Percentiles rank a stretch among this genome's conserved stretches.
These are phyloP conservation scores for Phanerochaete sordida DNA, from an alignment of 768 basidiomycete genomes.

Conservation along the genomic window DNA sequence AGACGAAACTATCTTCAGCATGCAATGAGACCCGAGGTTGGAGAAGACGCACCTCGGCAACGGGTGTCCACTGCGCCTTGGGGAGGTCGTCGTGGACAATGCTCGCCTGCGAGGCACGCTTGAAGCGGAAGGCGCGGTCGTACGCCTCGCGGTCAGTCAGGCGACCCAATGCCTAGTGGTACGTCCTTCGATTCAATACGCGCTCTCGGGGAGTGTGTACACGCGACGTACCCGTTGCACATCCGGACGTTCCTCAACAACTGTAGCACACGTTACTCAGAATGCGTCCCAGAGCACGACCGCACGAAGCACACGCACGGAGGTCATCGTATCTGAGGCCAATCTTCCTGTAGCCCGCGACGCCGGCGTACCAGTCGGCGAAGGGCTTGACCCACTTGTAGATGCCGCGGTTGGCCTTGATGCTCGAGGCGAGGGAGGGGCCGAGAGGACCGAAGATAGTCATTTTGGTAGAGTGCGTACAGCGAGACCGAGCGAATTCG, in stretches of 20 bases:
- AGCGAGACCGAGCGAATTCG: background rate
- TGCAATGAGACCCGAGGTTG: background rate
- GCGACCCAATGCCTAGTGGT: conserved; percentile 72
- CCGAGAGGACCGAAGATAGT: conserved; percentile 62
- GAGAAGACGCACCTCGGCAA: conserved; percentile 55
- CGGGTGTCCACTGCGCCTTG: conserved; percentile 75
- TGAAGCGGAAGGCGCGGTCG: conserved; percentile 89
- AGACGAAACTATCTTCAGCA: background rate
- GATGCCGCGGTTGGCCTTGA: conserved; percentile 67
- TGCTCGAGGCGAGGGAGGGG: conserved; percentile 69
- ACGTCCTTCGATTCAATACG: background rate
- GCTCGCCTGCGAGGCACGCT: conserved; percentile 76
- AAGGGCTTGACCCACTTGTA: conserved; percentile 69
- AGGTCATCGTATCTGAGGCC: conserved; percentile 96
- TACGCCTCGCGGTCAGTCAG: conserved; percentile 77
- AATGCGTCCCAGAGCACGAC: conserved; percentile 5
- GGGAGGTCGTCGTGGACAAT: conserved; percentile 77
- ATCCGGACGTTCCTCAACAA: conserved; percentile 72
- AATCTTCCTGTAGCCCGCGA: conserved; percentile 79
- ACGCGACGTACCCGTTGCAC: conserved; percentile 67
- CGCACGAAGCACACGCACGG: conserved; percentile 46
- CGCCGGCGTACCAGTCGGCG: conserved; percentile 78
- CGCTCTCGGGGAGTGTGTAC: background rate
- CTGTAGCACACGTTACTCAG: conserved; percentile 29
- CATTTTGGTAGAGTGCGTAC: conserved; percentile 22